These are phyloP conservation scores for Hydrangea macrophylla DNA, from an alignment of 148 eudicot genomes.

Conservation along the genomic window DNA sequence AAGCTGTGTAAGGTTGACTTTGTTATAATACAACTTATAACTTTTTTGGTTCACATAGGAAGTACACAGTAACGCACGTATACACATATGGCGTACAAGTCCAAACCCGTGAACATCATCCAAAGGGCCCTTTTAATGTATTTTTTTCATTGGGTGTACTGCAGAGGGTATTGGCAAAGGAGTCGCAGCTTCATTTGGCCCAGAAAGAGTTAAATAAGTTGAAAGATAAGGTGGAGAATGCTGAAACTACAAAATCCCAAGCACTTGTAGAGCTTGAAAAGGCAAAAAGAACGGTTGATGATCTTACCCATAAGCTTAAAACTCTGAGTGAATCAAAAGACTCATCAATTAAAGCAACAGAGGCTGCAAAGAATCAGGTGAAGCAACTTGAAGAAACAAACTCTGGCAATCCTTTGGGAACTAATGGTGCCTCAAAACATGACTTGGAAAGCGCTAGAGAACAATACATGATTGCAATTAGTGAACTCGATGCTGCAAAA, in stretches of 20 bases:
- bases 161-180: conserved; percentile 78
- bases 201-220: conserved; percentile 79
- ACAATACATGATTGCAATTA: conserved; percentile 36
- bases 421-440: conserved; percentile 32
- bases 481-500: conserved; percentile 67
- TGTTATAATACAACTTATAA: too few relatives aligned
- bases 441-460: conserved; percentile 47
- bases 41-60: too few relatives aligned
- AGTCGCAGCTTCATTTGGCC: conserved; percentile 69
- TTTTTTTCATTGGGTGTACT: conserved; percentile 10
- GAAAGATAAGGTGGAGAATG: conserved; percentile 67
- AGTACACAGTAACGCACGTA: too few relatives aligned
- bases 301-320: conserved; percentile 54
- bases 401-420: conserved; percentile 14
- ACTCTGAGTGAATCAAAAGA: conserved; percentile 54
- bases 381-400: conserved; percentile 51
- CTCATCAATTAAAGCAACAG: conserved; percentile 50
- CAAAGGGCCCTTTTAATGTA: too few relatives aligned
- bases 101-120: too few relatives aligned
- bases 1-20: too few relatives aligned
- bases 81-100: too few relatives aligned
- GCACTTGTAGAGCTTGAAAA: conserved; percentile 75
- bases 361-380: conserved; percentile 46
- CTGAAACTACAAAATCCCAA: conserved; percentile 73
- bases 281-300: conserved; percentile 60